phyloP scores from a whole-genome alignment of 768 basidiomycete species.

The Hysterangium stoloniferum region DNA sequence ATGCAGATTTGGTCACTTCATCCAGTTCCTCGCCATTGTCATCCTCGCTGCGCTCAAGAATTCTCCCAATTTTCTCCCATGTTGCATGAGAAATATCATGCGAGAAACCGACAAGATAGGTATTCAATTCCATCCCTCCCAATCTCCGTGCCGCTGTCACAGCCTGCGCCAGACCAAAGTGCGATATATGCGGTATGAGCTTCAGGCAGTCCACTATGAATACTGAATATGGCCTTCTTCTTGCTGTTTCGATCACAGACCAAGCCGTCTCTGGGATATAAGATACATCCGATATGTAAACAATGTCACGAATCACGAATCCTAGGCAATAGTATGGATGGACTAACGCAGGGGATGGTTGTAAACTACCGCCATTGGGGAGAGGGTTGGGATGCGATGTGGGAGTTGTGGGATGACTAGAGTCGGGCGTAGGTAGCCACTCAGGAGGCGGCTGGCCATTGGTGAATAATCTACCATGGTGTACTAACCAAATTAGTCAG shows the following conservation, averaged over 20 bases:
- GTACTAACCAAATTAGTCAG: constrained; percentile 35
- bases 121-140: constrained; percentile 39
- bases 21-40: constrained; percentile 40
- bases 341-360: constrained; percentile 20
- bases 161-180: constrained; percentile 66
- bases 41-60: constrained; percentile 38
- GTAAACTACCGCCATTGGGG: constrained; percentile 5
- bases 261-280: constrained; percentile 70
- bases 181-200: constrained; percentile 61
- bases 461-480: constrained; percentile 65
- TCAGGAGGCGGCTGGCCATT: constrained; percentile 27
- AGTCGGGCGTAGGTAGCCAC: constrained; percentile 34
- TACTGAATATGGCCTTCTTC: constrained; percentile 35
- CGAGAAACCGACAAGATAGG: constrained; percentile 68
- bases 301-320: constrained; percentile 60
- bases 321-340: constrained; percentile 62
- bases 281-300: constrained; percentile 81
- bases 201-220: constrained; percentile 74
- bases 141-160: constrained; percentile 47
- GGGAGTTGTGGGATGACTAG: constrained; percentile 31
- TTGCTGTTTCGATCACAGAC: constrained; percentile 34
- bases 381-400: constrained; percentile 21
- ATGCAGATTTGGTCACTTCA: constrained; percentile 27
- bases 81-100: constrained; percentile 78
- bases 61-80: constrained; percentile 55